Conservation (phyloP, 129 eudicot species). For the Flaveria ramosissima region DNA sequence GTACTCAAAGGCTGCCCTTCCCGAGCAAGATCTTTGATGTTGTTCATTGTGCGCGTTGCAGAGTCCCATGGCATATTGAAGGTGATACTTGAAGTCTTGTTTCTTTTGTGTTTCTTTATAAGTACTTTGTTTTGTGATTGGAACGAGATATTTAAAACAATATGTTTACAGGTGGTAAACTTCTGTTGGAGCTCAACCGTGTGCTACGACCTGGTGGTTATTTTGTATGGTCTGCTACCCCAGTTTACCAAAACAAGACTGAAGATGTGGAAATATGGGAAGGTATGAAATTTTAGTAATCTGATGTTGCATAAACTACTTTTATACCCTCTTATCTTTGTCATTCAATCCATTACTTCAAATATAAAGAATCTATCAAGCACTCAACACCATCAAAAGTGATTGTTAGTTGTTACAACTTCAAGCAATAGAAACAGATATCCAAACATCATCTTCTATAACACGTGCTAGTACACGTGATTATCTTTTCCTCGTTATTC, state of each 20-base stretch:
- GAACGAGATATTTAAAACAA: constrained; percentile 4
- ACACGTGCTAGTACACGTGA: background rate
- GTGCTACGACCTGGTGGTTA: constrained; percentile 71
- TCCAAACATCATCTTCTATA: background rate
- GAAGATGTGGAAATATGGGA: constrained; percentile 66
- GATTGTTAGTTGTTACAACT: background rate
- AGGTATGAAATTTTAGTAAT: constrained; percentile 37
- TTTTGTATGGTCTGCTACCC: constrained; percentile 85
- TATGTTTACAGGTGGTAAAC: constrained; percentile 57
- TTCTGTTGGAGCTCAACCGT: constrained; percentile 66
- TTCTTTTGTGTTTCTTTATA: background rate
- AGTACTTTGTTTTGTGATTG: background rate
- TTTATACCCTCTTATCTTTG: background rate
- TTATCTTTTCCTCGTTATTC: background rate
- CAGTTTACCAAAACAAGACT: constrained; percentile 53
- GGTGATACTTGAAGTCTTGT: constrained; percentile 33
- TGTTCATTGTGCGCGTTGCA: constrained; percentile 72
- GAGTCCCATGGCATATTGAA: constrained; percentile 83
- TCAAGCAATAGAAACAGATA: background rate
- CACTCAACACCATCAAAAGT: background rate
- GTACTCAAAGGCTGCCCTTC: constrained; percentile 58
- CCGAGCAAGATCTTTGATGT: constrained; percentile 62
- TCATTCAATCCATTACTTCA: background rate
- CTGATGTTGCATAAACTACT: background rate
- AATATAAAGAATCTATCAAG: background rate